Percentiles rank a stretch among this genome's conserved stretches.
phyloP scores from a whole-genome alignment of 768 basidiomycete species.

The Leccinum subgranulosum region DNA sequence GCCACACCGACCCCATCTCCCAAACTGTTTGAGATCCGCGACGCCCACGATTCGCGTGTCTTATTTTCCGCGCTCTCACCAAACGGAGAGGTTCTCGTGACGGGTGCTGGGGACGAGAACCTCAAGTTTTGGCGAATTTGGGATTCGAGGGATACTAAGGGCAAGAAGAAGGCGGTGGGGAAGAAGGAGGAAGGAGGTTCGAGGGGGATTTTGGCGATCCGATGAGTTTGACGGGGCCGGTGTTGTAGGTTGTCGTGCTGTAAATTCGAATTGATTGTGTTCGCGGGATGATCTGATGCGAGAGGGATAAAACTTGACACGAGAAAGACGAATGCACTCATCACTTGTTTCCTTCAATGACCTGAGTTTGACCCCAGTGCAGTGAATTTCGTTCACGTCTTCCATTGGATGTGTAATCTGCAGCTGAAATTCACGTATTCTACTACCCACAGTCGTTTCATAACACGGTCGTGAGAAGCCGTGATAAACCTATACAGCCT shows the following conservation, averaged over 20 bases:
- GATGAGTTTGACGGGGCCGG: slow-evolving; percentile 16
- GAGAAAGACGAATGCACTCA: too few species aligned
- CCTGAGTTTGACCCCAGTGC: too few species aligned
- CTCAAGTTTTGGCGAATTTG: slow-evolving; percentile 94
- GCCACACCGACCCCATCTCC: slow-evolving; percentile 16
- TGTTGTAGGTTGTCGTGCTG: background rate
- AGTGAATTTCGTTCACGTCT: too few species aligned
- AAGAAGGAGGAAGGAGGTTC: slow-evolving; percentile 34
- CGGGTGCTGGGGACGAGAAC: slow-evolving; percentile 93
- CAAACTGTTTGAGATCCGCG: slow-evolving; percentile 57
- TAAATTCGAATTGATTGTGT: background rate
- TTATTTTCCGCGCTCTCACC: slow-evolving; percentile 84
- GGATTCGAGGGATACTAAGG: slow-evolving; percentile 50
- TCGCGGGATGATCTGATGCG: background rate
- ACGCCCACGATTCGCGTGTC: slow-evolving; percentile 91
- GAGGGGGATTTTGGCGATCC: slow-evolving; percentile 36
- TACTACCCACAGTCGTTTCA: background rate
- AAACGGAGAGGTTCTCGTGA: slow-evolving; percentile 87
- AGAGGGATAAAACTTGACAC: too few species aligned
- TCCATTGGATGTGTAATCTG: too few species aligned
- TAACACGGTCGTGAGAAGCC: too few species aligned
- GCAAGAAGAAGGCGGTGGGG: slow-evolving; percentile 27
- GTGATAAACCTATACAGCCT: slow-evolving; percentile 8
- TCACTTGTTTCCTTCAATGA: too few species aligned
- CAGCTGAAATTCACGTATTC: background rate